Evolutionary conservation across 345 rosid genomes (phyloP), one percentile per base, ranked within the genome.

Genomic region (Pseudoturritis turrita): DNA sequence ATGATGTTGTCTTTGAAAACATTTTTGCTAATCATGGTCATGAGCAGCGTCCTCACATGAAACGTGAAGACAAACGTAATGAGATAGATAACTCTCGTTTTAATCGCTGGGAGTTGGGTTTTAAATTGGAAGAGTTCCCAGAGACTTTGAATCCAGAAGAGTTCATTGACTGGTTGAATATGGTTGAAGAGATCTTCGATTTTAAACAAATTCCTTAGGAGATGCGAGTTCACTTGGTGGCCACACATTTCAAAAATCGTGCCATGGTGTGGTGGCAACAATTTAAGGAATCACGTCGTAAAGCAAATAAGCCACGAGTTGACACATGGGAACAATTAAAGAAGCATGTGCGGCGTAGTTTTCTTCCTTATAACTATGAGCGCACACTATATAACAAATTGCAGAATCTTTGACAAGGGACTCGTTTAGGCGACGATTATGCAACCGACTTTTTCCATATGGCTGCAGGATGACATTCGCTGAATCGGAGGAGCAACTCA

Each of bases 321-420:
- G 23, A 31, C 4, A 1, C 40, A 0, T 29, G 60, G 60, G 60
- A 54, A 2, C 10, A 0, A 2, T 9, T 54, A 3, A 31, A 15
- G 22, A 55, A 55, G 1, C 25, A 55, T 17, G 31, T 17, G 41
- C n/a, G 41, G 4, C 7, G 25, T 0, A 7, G 2, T 4, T 55
- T 55, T 3, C 41, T 55, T 0, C 61, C 41, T 2, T 55, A 17
- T 2, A 55, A 55, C 0, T 55, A 55, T 5, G 61, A 55, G 3
- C 0, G n/a, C 0, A 31, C 23, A 0, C 5, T 31, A 1, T 55
- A 55, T 6, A 55, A 18, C 0, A 33, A 31, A 4, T 7, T 55
- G 0, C 25, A 31, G 0, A 33, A 33, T 10, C 1, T 31, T 0
- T 2, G 7, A 0, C 14, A 54, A 29, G 39, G 39, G 0, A 7